Percentiles rank a stretch among this genome's conserved stretches.
Evolutionary conservation across 805 yeast genomes (phyloP).

Genomic region (Candida maris): DNA sequence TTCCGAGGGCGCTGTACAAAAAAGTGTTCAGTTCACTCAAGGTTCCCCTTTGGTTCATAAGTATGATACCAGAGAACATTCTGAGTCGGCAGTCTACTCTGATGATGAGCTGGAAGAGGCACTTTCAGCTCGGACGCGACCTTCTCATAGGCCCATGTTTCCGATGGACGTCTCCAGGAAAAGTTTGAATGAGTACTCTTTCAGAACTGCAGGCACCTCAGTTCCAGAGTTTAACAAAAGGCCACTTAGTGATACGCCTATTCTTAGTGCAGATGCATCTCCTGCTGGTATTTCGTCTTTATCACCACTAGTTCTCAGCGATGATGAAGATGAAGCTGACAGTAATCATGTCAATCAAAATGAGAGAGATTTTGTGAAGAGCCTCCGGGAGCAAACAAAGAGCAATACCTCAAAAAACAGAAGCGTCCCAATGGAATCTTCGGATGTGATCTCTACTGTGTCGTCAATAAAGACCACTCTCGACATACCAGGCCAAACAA

Average conservation of each 20-base stretch:
- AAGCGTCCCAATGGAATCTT: conserved; percentile 12
- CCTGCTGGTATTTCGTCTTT: conserved; percentile 35
- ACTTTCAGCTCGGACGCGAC: neutral
- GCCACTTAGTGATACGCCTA: conserved; percentile 74
- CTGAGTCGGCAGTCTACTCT: conserved; percentile 24
- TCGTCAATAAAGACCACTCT: conserved; percentile 52
- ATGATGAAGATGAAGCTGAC: conserved; percentile 27
- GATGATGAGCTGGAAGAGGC: conserved; percentile 15
- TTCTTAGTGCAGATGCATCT: conserved; percentile 52
- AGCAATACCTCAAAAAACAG: conserved; percentile 25
- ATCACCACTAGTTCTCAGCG: conserved; percentile 26
- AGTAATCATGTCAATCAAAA: conserved; percentile 7
- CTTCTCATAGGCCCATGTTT: neutral
- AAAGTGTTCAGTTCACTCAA: conserved; percentile 21
- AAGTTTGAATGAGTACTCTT: conserved; percentile 9
- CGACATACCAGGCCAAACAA: conserved; percentile 89
- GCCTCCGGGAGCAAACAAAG: conserved; percentile 18
- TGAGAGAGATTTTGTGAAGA: conserved; percentile 8
- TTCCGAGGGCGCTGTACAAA: conserved; percentile 2
- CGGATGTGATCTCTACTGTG: neutral
- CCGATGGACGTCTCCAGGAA: neutral
- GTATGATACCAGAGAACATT: conserved; percentile 7
- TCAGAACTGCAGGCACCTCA: neutral
- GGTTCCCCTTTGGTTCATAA: conserved; percentile 16
- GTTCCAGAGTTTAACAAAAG: conserved; percentile 64